Conservation (phyloP, 1,284 basidiomycete species). For the Neotropicomus parvogracilis region DNA sequence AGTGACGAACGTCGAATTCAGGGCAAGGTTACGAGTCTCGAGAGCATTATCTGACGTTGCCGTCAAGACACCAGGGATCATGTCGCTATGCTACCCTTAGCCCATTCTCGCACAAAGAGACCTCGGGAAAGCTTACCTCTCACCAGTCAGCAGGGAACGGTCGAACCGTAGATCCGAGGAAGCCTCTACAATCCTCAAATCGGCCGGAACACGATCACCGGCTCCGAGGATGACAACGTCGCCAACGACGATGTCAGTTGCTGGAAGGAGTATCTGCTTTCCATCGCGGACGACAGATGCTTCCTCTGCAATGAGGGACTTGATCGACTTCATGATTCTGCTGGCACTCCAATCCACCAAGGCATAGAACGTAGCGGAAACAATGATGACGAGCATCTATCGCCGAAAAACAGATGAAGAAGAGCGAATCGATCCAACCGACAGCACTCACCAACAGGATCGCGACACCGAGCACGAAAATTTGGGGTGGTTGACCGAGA, state of each 20-base stretch:
- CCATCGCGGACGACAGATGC: slow-evolving; percentile 50
- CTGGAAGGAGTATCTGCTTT: slow-evolving; percentile 59
- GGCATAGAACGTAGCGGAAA: slow-evolving; percentile 45
- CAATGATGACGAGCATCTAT: slow-evolving; percentile 56
- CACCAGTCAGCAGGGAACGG: slow-evolving; percentile 58
- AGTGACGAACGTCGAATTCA: slow-evolving; percentile 49
- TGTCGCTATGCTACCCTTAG: slow-evolving; percentile 36
- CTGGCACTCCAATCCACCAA: slow-evolving; percentile 40
- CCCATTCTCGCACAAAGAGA: background rate
- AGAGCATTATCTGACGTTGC: slow-evolving; percentile 53
- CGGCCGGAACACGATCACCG: slow-evolving; percentile 80
- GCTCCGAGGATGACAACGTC: slow-evolving; percentile 72
- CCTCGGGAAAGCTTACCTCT: slow-evolving; percentile 31
- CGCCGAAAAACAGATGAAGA: background rate
- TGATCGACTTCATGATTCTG: slow-evolving; percentile 35
- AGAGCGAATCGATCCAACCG: slow-evolving; percentile 12
- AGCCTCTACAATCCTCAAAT: slow-evolving; percentile 64
- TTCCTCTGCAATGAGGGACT: slow-evolving; percentile 38
- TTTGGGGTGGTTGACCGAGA: slow-evolving; percentile 45
- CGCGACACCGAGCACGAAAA: slow-evolving; percentile 60
- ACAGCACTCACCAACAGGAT: slow-evolving; percentile 67
- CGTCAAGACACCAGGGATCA: slow-evolving; percentile 48
- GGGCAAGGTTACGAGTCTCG: slow-evolving; percentile 58
- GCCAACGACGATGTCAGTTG: slow-evolving; percentile 78
- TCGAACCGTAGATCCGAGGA: slow-evolving; percentile 55